Evolutionary conservation across 352 stramenopile genomes (phyloP), one percentile per base, ranked within the genome.

Genomic region (Globisporangium alternatum): DNA sequence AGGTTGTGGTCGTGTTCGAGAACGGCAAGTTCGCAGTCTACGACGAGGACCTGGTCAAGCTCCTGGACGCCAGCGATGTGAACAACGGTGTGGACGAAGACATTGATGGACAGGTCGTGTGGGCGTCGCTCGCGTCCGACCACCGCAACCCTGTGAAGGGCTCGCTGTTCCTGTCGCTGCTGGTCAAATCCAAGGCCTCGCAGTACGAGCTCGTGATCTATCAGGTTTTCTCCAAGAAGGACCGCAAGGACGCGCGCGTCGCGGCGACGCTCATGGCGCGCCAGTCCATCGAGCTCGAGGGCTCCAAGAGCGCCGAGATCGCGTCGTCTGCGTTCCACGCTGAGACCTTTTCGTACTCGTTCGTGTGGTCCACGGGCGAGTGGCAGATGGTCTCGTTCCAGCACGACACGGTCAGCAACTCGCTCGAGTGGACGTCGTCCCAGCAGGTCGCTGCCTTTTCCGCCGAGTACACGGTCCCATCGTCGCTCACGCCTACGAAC

Each of bases 291-390:
- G 56, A 37, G 31, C 45, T 53, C n/a, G 53, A 59, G 10, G 5
- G 6, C 37, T 30, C 57, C 9, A 74, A 56, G 22, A 57, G 35
- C 33, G 66, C 73, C 0, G 62, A 69, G 31, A 59, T 83, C 19
- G 70, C 69, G 25, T 76, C 80, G 0, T 83, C 76, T 31, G 75
- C 80, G 28, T 93, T 91, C 71, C 80, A 91, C 68, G 78, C 77
- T n/a, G 76, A 88, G 49, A 88, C 73, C 12, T 82, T 89, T 54
- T 80, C 81, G 45, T 90, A 81, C 72, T 91, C 84, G 56, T 68
- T 91, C 21, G 69, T 91, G 30, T 77, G 81, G 43, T 72, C 67
- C 10, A 84, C 71, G 9, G 84, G 84, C 30, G 73, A 71, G 33
- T 93, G 84, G 81, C 63, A 87, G 39, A 78, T 75, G 39, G 41